Percentiles rank a stretch among this genome's conserved stretches.
These are phyloP conservation scores for Onygenales sp. DNA, from an alignment of 2,329 filamentous ascomycete species.

Conservation along the genomic window DNA sequence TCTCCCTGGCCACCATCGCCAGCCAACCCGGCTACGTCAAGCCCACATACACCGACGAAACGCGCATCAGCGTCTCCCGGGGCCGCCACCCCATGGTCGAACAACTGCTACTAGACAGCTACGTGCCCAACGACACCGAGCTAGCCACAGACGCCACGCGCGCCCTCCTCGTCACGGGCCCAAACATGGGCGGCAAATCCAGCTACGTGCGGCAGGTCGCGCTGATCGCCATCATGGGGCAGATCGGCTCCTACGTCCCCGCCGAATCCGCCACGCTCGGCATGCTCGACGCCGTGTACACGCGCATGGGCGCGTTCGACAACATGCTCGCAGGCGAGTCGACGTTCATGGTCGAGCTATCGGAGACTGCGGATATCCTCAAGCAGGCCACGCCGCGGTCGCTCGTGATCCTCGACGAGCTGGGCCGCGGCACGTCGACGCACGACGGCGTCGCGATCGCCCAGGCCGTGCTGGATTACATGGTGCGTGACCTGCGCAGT, in stretches of 20 bases:
- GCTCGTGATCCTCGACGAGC: slow-evolving; percentile 86
- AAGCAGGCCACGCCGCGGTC: slow-evolving; percentile 77
- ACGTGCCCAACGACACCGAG: slow-evolving; percentile 81
- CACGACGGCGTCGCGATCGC: slow-evolving; percentile 96
- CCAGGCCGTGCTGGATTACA: slow-evolving; percentile 76
- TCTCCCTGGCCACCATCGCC: slow-evolving; percentile 77
- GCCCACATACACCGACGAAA: slow-evolving; percentile 57
- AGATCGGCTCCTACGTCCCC: slow-evolving; percentile 90
- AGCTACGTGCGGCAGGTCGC: slow-evolving; percentile 90
- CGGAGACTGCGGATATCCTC: slow-evolving; percentile 83
- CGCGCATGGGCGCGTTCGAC: slow-evolving; percentile 90
- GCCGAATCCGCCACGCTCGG: slow-evolving; percentile 65
- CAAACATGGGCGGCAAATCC: slow-evolving; percentile 99
- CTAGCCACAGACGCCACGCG: slow-evolving; percentile 58
- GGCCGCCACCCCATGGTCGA: slow-evolving; percentile 96
- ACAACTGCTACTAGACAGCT: slow-evolving; percentile 71
- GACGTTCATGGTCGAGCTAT: slow-evolving; percentile 97
- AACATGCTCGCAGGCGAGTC: slow-evolving; percentile 91
- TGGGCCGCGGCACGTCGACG: slow-evolving; percentile 86
- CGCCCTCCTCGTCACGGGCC: slow-evolving; percentile 84
- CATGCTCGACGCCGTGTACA: slow-evolving; percentile 84
- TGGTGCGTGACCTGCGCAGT: slow-evolving; percentile 64
- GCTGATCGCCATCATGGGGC: slow-evolving; percentile 84
- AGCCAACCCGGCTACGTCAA: slow-evolving; percentile 79
- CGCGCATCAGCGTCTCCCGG: slow-evolving; percentile 58